These are phyloP conservation scores for Luffa acutangula DNA, from an alignment of 306 rosid species.

Conservation along the genomic window DNA sequence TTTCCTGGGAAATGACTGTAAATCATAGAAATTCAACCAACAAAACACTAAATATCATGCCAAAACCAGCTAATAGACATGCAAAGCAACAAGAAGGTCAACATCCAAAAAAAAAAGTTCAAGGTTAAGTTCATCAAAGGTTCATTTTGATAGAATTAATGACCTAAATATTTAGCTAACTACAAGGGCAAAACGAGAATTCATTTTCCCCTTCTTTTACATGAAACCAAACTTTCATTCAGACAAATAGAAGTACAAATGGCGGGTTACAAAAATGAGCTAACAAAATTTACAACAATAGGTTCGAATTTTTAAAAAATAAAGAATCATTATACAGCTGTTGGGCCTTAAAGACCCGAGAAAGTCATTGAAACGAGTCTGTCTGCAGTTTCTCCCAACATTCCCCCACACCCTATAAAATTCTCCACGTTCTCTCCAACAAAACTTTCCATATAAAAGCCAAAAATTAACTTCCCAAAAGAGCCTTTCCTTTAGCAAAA, in stretches of 20 bases:
- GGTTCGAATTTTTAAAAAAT: background rate
- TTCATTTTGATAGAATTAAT: background rate
- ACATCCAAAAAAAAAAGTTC: background rate
- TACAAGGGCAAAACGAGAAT: background rate
- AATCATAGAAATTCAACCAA: background rate
- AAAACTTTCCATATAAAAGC: background rate
- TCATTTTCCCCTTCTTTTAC: background rate
- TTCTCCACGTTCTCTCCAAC: background rate
- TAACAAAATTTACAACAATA: background rate
- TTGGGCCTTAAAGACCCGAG: background rate
- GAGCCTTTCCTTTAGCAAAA: background rate
- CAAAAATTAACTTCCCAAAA: background rate
- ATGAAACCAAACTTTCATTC: too few relatives aligned
- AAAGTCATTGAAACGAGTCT: background rate
- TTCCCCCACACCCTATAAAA: background rate
- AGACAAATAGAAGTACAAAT: background rate
- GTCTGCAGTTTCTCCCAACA: background rate
- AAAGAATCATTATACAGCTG: background rate
- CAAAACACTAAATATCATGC: background rate
- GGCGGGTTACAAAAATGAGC: background rate
- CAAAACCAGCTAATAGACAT: background rate
- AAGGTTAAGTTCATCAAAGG: background rate
- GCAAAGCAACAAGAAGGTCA: background rate
- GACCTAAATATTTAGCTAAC: background rate
- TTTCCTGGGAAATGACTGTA: background rate